These are phyloP conservation scores for Fusarium verticillioides DNA, from an alignment of 2,329 filamentous ascomycete species.

Conservation along the genomic window DNA sequence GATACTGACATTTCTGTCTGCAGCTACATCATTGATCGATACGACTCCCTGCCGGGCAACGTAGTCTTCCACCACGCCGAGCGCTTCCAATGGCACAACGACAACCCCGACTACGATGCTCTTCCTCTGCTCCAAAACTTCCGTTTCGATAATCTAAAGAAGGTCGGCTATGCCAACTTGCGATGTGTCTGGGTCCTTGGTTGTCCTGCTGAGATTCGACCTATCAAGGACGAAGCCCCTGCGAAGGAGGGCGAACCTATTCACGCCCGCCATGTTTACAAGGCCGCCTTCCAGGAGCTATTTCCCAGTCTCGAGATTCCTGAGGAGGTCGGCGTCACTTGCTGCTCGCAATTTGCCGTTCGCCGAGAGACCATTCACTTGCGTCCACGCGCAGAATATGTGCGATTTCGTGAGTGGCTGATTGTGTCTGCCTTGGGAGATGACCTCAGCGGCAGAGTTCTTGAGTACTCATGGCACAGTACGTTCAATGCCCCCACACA, in stretches of 20 bases:
- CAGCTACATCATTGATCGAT: constrained; percentile 61
- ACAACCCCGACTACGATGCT: constrained; percentile 65
- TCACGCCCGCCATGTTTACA: constrained; percentile 57
- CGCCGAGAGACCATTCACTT: constrained; percentile 62
- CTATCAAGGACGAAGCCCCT: constrained; percentile 51
- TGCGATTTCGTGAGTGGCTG: constrained; percentile 68
- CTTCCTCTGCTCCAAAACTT: constrained; percentile 61
- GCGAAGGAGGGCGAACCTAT: constrained; percentile 47
- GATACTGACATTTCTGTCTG: constrained; percentile 13
- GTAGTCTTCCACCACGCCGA: constrained; percentile 61
- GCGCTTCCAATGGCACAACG: constrained; percentile 65
- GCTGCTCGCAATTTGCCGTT: constrained; percentile 74
- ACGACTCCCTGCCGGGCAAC: constrained; percentile 57
- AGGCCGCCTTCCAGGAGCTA: constrained; percentile 55
- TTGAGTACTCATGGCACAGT: constrained; percentile 75
- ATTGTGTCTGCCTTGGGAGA: constrained; percentile 65
- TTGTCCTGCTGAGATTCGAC: constrained; percentile 62
- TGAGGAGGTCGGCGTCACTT: constrained; percentile 64
- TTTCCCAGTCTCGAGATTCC: constrained; percentile 58
- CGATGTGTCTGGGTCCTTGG: constrained; percentile 69
- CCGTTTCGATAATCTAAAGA: constrained; percentile 60
- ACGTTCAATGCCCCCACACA: constrained; percentile 48
- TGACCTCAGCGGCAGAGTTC: constrained; percentile 66
- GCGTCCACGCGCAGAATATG: constrained; percentile 63
- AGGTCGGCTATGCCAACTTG: constrained; percentile 68